A percentile compares a stretch with the other conserved stretches of the same genome.
phyloP scores from a whole-genome alignment of 2,329 filamentous ascomycete genomes.

The Trichoderma breve region DNA sequence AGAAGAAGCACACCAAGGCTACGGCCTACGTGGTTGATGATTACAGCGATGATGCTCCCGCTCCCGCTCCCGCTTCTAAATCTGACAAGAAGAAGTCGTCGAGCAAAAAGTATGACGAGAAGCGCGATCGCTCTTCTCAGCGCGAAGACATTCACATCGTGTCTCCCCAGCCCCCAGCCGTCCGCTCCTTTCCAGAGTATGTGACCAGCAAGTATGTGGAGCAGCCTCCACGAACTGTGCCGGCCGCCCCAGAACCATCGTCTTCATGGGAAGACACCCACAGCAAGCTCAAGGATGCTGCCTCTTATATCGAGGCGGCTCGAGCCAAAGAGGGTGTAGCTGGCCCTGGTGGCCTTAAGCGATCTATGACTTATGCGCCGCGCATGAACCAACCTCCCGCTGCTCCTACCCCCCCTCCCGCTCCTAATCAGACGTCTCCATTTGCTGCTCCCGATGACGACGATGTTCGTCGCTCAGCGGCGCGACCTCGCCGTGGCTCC shows the following conservation, averaged over 20 bases:
- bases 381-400: conserved; percentile 31
- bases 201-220: conserved; percentile 17
- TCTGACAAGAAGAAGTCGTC: conserved; percentile 38
- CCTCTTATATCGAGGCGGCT: conserved; percentile 35
- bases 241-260: conserved; percentile 24
- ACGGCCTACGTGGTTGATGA: conserved; percentile 35
- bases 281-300: conserved; percentile 27
- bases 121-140: conserved; percentile 35
- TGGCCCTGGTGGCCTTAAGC: conserved; percentile 20
- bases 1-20: conserved; percentile 34
- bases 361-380: conserved; percentile 26
- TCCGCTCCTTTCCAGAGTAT: conserved; percentile 14
- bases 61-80: conserved; percentile 24
- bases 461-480: conserved; percentile 34
- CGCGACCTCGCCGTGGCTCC: conserved; percentile 36
- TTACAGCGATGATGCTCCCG: conserved; percentile 32
- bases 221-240: conserved; percentile 15
- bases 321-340: conserved; percentile 26
- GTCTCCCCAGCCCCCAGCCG: conserved; percentile 12
- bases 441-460: conserved; percentile 34
- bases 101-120: conserved; percentile 41
- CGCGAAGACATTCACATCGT: conserved; percentile 33
- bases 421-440: conserved; percentile 27
- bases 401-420: conserved; percentile 38
- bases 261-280: conserved; percentile 23